phyloP scores from a whole-genome alignment of 2,329 filamentous ascomycete genomes.

The Mycosphaerella sp. region DNA sequence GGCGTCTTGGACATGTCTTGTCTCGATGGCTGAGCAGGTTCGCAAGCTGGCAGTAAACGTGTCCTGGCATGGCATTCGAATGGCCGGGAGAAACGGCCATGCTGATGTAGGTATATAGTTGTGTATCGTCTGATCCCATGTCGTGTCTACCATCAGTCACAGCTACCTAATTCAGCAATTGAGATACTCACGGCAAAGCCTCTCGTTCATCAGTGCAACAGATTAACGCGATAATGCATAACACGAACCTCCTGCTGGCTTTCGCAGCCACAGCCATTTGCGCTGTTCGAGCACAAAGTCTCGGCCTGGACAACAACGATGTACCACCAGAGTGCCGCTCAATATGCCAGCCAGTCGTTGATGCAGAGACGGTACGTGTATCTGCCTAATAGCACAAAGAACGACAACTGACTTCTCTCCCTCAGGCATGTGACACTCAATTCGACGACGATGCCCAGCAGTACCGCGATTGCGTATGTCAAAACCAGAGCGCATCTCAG shows the following conservation, averaged over 20 bases:
- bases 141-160: background rate
- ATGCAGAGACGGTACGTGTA: slow-evolving; percentile 6
- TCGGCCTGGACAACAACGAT: slow-evolving; percentile 11
- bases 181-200: background rate
- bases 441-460: slow-evolving; percentile 14
- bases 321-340: slow-evolving; percentile 13
- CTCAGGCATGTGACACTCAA: slow-evolving; percentile 12
- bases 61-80: background rate
- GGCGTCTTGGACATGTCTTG: slow-evolving; percentile 6
- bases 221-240: slow-evolving; percentile 9
- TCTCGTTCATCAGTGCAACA: background rate
- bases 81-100: background rate
- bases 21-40: slow-evolving; percentile 14
- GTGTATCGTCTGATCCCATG: background rate
- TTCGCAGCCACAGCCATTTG: slow-evolving; percentile 13
- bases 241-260: slow-evolving; percentile 9
- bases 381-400: background rate
- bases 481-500: slow-evolving; percentile 6
- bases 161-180: background rate
- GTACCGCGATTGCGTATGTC: slow-evolving; percentile 13
- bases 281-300: slow-evolving; percentile 12
- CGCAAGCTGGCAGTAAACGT: slow-evolving; percentile 5
- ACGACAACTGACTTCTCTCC: background rate
- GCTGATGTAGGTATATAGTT: background rate
- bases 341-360: slow-evolving; percentile 9